Evolutionary conservation across 306 rosid genomes (phyloP).

Genomic region (Citrullus colocynthis): DNA sequence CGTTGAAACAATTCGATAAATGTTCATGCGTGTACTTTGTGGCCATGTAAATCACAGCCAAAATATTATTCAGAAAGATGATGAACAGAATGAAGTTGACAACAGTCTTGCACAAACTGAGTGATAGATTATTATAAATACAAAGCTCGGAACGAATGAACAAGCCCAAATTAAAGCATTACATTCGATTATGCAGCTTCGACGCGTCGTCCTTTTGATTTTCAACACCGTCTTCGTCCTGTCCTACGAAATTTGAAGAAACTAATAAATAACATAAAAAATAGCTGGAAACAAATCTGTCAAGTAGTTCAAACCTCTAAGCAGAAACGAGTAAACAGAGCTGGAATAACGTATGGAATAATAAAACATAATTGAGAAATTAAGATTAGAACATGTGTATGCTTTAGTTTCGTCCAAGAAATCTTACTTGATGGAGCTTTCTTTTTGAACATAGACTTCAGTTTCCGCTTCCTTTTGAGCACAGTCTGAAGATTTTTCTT

Average conservation of each 20-base stretch:
- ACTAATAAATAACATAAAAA: neutral
- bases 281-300: neutral
- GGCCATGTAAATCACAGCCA: neutral
- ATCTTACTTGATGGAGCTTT: conserved; percentile 63
- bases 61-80: neutral
- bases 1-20: neutral
- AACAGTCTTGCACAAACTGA: neutral
- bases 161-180: conserved; percentile 2
- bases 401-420: neutral
- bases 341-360: neutral
- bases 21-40: neutral
- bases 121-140: neutral
- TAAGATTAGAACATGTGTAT: neutral
- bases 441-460: conserved; percentile 63
- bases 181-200: conserved; percentile 46
- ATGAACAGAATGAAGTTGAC: neutral
- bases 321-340: neutral
- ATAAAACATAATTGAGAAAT: neutral
- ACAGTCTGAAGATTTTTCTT: conserved; percentile 86
- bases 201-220: conserved; percentile 24
- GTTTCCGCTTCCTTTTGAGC: conserved; percentile 50
- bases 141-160: neutral
- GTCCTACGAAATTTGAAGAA: conserved; percentile 25
- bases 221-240: conserved; percentile 22
- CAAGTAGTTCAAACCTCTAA: neutral